phyloP scores from a whole-genome alignment of 345 rosid genomes.

The Mercurialis annua region DNA sequence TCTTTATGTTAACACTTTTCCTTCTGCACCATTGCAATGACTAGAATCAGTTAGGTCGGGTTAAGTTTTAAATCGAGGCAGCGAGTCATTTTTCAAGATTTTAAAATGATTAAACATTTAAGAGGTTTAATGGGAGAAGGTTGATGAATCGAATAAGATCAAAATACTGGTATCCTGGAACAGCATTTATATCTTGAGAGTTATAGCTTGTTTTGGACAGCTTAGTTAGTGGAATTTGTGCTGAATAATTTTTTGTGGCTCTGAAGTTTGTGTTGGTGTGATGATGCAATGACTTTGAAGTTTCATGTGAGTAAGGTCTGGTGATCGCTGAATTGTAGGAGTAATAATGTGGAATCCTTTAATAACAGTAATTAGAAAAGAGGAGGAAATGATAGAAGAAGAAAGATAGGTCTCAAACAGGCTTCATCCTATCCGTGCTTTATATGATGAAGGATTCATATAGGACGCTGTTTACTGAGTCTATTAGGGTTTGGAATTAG shows the following conservation, averaged over 20 bases:
- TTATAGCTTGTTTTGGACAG: background rate
- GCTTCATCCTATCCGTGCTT: background rate
- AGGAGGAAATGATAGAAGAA: background rate
- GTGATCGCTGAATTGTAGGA: background rate
- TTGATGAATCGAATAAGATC: background rate
- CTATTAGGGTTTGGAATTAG: background rate
- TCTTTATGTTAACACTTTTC: background rate
- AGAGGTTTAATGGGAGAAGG: background rate
- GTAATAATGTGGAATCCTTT: background rate
- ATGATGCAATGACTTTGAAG: conserved; percentile 11
- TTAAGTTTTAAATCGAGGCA: background rate
- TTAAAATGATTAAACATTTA: conserved; percentile 1
- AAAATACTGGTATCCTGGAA: background rate
- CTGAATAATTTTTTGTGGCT: background rate
- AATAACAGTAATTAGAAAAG: background rate
- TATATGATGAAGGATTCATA: background rate
- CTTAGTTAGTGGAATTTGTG: background rate
- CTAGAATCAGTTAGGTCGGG: background rate
- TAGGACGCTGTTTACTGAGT: background rate
- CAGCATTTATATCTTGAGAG: background rate
- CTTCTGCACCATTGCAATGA: background rate
- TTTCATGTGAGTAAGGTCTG: background rate
- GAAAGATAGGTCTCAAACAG: background rate
- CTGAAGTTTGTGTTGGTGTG: background rate
- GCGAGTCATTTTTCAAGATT: background rate